phyloP scores from a whole-genome alignment of 2,329 filamentous ascomycete species.

The Diplodia intermedia region DNA sequence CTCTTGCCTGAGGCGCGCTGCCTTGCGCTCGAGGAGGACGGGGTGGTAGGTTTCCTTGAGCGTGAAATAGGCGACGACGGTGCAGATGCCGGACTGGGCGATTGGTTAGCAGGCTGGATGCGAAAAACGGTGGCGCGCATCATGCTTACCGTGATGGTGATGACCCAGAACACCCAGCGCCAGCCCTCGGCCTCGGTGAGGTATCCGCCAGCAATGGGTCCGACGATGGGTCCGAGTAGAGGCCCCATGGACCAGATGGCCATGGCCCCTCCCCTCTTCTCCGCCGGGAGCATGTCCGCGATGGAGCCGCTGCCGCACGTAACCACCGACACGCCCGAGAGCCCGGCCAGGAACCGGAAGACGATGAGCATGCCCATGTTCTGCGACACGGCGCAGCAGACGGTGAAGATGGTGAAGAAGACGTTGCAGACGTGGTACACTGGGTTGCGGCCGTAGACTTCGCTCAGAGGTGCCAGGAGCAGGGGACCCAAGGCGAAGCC shows the following conservation, averaged over 20 bases:
- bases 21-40: conserved; percentile 58
- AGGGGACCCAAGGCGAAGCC: conserved; percentile 41
- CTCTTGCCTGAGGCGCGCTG: conserved; percentile 62
- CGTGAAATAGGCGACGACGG: conserved; percentile 58
- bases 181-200: conserved; percentile 11
- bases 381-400: conserved; percentile 41
- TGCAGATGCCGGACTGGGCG: conserved; percentile 7
- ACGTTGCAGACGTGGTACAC: conserved; percentile 38
- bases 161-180: conserved; percentile 25
- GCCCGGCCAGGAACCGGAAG: conserved; percentile 42
- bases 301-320: conserved; percentile 60
- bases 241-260: conserved; percentile 58
- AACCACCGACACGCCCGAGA: conserved; percentile 38
- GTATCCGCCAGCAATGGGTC: conserved; percentile 45
- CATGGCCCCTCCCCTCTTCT: conserved; percentile 59
- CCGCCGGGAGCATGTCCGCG: conserved; percentile 58
- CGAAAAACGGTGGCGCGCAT: background rate
- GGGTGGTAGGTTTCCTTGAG: conserved; percentile 62
- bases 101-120: conserved; percentile 39
- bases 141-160: conserved; percentile 13
- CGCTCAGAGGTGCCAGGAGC: conserved; percentile 41
- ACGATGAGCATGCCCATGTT: conserved; percentile 39
- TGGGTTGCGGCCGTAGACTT: conserved; percentile 40
- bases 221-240: conserved; percentile 54
- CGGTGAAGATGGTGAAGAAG: conserved; percentile 36